Conservation (phyloP, 202 grass and related monocot species). For the Carex sylvatica region DNA sequence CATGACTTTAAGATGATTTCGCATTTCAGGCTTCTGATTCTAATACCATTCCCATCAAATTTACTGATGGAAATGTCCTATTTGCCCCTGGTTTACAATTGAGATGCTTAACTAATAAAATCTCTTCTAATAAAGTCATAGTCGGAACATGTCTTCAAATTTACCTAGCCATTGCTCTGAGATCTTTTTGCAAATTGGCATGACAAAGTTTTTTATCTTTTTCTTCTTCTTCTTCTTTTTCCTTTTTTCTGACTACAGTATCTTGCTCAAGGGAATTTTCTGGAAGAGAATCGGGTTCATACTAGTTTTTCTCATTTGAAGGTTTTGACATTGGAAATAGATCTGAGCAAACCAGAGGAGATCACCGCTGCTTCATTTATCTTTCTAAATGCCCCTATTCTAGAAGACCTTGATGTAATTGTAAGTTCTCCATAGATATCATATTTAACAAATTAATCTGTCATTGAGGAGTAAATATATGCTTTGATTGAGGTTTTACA, state of each 20-base stretch:
- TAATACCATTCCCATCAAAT: neutral
- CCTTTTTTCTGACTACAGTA: constrained; percentile 17
- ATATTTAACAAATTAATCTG: neutral
- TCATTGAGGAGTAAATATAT: neutral
- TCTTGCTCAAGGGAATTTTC: constrained; percentile 15
- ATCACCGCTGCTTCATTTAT: neutral
- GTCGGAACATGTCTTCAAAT: neutral
- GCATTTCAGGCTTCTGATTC: neutral
- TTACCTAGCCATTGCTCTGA: neutral
- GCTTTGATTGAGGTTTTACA: neutral
- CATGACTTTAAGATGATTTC: neutral
- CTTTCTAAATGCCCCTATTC: neutral
- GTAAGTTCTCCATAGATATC: neutral
- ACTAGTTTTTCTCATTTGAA: constrained; percentile 16
- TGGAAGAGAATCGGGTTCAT: neutral
- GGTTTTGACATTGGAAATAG: constrained; percentile 17
- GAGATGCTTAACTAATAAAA: constrained; percentile 1
- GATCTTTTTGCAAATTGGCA: neutral
- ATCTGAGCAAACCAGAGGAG: neutral
- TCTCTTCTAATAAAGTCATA: neutral
- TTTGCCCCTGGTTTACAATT: neutral
- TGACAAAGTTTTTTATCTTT: neutral
- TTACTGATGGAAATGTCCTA: neutral
- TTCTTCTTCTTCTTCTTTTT: neutral
- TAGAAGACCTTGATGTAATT: constrained; percentile 21